phyloP scores from a whole-genome alignment of 805 yeast species.

The Candida methanosorbosa region DNA sequence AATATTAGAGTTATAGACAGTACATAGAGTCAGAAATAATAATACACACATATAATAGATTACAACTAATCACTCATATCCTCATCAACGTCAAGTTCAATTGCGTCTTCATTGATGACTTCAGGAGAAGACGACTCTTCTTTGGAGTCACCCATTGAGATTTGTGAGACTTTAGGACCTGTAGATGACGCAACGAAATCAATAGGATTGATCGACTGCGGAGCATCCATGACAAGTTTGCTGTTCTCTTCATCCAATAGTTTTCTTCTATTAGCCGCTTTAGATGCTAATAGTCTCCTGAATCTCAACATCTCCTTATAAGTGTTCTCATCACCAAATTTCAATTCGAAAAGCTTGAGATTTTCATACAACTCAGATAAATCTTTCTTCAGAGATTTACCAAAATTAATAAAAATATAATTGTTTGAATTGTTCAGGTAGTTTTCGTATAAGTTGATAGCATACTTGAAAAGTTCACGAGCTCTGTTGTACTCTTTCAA shows the following conservation, averaged over 20 bases:
- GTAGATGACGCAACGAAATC: slow-evolving; percentile 39
- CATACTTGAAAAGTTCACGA: slow-evolving; percentile 52
- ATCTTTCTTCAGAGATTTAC: slow-evolving; percentile 5
- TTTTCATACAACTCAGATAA: slow-evolving; percentile 41
- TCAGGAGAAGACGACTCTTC: background rate
- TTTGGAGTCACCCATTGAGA: slow-evolving; percentile 7
- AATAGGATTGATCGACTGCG: slow-evolving; percentile 21
- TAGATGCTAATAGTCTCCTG: slow-evolving; percentile 37
- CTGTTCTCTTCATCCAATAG: slow-evolving; percentile 9
- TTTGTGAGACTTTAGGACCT: slow-evolving; percentile 26
- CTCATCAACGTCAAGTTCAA: slow-evolving; percentile 41
- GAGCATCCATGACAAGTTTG: too few species aligned
- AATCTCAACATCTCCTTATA: slow-evolving; percentile 66
- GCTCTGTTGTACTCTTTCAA: slow-evolving; percentile 50
- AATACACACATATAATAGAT: background rate
- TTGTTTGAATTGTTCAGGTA: slow-evolving; percentile 3
- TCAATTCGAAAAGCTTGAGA: slow-evolving; percentile 73
- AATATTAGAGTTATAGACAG: too few species aligned
- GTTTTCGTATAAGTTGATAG: slow-evolving; percentile 30
- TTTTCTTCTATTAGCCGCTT: too few species aligned
- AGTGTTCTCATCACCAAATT: slow-evolving; percentile 59
- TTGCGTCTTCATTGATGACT: slow-evolving; percentile 45
- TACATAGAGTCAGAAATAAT: background rate
- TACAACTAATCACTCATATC: slow-evolving; percentile 1
- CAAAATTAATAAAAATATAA: slow-evolving; percentile 16